Base-by-base conservation (phyloP, 257 asterid species). In the Coffea eugenioides region DNA sequence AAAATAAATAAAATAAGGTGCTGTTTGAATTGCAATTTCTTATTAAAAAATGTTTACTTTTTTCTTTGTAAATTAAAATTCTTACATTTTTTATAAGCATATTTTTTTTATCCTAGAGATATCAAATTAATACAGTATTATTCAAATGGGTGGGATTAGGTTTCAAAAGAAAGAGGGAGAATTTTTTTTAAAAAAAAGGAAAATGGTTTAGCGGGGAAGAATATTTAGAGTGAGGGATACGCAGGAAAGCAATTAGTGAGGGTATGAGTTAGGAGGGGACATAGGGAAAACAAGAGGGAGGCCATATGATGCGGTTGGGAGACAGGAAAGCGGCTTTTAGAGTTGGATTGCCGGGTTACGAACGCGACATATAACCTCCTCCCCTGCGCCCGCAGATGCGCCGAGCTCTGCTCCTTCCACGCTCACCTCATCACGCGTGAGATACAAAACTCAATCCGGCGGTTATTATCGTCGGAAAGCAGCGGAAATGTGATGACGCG, bases 281-380 rank as follows among this genome's bases (percentile, higher is more conserved):
- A 77, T 61, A 12, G 81, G 25, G 77, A n/a, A 49, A 73, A 75
- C 83, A 81, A 56, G 74, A 27, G 76, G 72, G 81, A 64, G 68
- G 75, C 70, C 76, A 31, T 27, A 64, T 77, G 79, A 52, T 80
- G 81, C 48, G 64, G 69, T 82, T 74, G 83, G 84, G 86, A 69
- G 86, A 80, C 83, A 80, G 51, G 75, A 86, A 80, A 70, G 82
- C 77, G 69, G 31, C 80, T 64, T 80, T 83, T 56, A 14, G 20
- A 74, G 52, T 51, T 36, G 48, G 5, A 6, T 83, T 85, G 88
- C 74, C 88, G 73, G 82, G 62, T 71, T 1, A 13, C 20, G 86
- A 83, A 13, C 23, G 78, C 75, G 88, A 85, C 88, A 80, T 78
- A 3, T 77, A 83, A 85, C 85, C 48, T 73, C 82, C 74, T 13